Percentiles rank a stretch among this genome's conserved stretches.
These are phyloP conservation scores for Picea glauca DNA, from an alignment of 75 land plant species.

Conservation along the genomic window DNA sequence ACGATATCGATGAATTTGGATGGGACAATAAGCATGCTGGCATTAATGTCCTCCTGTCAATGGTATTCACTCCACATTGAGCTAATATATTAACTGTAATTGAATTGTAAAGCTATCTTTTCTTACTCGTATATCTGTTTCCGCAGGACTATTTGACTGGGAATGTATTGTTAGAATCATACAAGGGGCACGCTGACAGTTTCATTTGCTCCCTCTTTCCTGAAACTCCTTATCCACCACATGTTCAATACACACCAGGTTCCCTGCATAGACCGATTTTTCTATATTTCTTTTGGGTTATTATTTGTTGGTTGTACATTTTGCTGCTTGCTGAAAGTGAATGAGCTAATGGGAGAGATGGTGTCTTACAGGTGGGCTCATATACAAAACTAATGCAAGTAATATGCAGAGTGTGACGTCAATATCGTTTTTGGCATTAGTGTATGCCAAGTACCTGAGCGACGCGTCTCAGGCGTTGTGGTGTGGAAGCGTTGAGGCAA, in stretches of 20 bases:
- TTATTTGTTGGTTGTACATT: too few relatives aligned
- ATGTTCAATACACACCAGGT: conserved; percentile 63
- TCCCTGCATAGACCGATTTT: too few relatives aligned
- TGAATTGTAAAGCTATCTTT: not conserved
- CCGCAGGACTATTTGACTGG: conserved; percentile 40
- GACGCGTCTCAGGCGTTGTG: too few relatives aligned
- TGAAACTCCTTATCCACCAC: conserved; percentile 23
- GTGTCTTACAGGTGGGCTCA: too few relatives aligned
- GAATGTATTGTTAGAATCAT: conserved; percentile 23
- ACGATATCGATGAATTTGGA: conserved; percentile 49
- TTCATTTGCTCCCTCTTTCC: conserved; percentile 63
- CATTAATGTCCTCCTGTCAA: conserved; percentile 57
- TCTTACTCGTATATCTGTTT: not conserved
- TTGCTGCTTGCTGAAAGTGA: too few relatives aligned
- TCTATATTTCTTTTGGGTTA: too few relatives aligned
- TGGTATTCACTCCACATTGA: conserved; percentile 19
- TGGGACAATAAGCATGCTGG: conserved; percentile 96
- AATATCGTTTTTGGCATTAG: too few relatives aligned
- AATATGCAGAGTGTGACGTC: too few relatives aligned
- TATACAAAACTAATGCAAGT: too few relatives aligned
- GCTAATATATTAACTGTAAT: not conserved
- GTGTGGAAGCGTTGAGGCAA: too few relatives aligned
- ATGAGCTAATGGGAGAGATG: too few relatives aligned
- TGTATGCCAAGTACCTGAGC: too few relatives aligned
- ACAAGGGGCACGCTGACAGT: conserved; percentile 59